Percentiles rank a stretch among this genome's conserved stretches.
These are phyloP conservation scores for Globisporangium rhizosaccharum DNA, from an alignment of 352 stramenopile genomes.

Conservation along the genomic window DNA sequence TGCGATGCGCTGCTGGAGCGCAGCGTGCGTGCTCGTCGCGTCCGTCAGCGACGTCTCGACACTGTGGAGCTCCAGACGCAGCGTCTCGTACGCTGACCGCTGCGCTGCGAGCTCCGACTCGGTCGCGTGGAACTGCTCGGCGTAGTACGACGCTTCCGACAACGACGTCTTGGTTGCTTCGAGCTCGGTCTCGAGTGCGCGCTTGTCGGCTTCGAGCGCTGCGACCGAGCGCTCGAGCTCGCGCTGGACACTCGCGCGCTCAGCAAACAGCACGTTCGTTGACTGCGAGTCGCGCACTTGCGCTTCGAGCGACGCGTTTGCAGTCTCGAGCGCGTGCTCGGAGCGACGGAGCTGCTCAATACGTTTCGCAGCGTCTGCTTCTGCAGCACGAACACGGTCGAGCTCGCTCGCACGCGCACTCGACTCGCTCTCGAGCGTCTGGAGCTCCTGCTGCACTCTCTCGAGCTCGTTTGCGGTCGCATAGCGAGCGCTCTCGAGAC, in stretches of 20 bases:
- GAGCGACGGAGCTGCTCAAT: conserved; percentile 17
- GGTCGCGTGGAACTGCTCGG: conserved; percentile 21
- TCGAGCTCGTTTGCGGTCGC: conserved; percentile 4
- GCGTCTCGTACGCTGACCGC: conserved; percentile 8
- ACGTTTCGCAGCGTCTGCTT: not conserved
- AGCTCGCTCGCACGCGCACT: conserved; percentile 16
- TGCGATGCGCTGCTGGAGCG: conserved; percentile 4
- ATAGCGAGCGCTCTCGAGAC: conserved; percentile 6
- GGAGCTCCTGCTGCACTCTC: conserved; percentile 20
- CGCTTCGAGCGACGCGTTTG: conserved; percentile 20
- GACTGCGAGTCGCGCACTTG: conserved; percentile 29
- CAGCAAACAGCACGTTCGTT: conserved; percentile 15
- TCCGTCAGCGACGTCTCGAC: not conserved
- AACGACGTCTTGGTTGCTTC: conserved; percentile 23
- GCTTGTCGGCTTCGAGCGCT: conserved; percentile 11
- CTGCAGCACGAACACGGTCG: conserved; percentile 11
- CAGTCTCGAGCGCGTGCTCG: conserved; percentile 27
- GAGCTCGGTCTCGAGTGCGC: conserved; percentile 31
- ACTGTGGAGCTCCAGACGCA: conserved; percentile 4
- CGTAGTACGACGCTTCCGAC: conserved; percentile 28
- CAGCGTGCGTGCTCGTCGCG: not conserved
- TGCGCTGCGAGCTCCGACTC: conserved; percentile 23
- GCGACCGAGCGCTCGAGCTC: conserved; percentile 10
- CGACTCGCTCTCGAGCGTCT: conserved; percentile 21
- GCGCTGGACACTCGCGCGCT: conserved; percentile 9